phyloP scores from a whole-genome alignment of 768 basidiomycete genomes.

The Brasilioporus rufonigricans region DNA sequence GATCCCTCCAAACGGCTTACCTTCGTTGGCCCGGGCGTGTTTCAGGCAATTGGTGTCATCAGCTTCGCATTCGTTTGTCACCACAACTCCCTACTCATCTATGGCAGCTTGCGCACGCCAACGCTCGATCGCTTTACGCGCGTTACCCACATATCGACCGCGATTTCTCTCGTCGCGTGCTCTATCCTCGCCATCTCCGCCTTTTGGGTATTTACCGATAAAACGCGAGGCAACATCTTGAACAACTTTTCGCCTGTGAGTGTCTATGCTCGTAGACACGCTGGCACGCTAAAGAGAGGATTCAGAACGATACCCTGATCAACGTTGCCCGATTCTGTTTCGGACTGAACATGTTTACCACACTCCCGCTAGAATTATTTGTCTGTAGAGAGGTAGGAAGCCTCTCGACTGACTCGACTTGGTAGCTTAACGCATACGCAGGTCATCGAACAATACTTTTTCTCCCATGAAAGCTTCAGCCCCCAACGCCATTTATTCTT shows the following conservation, averaged over 20 bases:
- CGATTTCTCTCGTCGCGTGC: constrained; percentile 82
- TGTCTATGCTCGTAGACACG: neutral
- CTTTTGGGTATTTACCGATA: constrained; percentile 87
- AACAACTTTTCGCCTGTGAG: constrained; percentile 86
- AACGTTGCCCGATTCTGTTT: constrained; percentile 95
- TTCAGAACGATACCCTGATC: constrained; percentile 79
- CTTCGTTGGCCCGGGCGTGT: constrained; percentile 74
- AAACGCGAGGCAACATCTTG: constrained; percentile 91
- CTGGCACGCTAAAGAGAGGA: constrained; percentile 5
- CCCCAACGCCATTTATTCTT: constrained; percentile 85
- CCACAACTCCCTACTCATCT: constrained; percentile 96
- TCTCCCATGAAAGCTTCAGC: constrained; percentile 81
- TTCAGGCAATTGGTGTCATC: constrained; percentile 97
- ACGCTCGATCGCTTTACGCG: constrained; percentile 91
- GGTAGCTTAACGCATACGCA: constrained; percentile 28
- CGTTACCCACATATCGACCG: constrained; percentile 91
- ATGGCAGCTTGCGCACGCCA: constrained; percentile 88
- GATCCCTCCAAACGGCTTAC: constrained; percentile 73
- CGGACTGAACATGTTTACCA: constrained; percentile 97
- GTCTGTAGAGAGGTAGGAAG: constrained; percentile 86
- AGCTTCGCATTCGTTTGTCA: constrained; percentile 97
- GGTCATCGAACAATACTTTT: constrained; percentile 97
- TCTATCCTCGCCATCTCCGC: constrained; percentile 80
- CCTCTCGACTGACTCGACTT: neutral
- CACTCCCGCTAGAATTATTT: constrained; percentile 92